Evolutionary conservation across 2,329 filamentous ascomycete species (phyloP), one percentile per base, ranked within the genome.

Genomic region (Geosmithia morbida): DNA sequence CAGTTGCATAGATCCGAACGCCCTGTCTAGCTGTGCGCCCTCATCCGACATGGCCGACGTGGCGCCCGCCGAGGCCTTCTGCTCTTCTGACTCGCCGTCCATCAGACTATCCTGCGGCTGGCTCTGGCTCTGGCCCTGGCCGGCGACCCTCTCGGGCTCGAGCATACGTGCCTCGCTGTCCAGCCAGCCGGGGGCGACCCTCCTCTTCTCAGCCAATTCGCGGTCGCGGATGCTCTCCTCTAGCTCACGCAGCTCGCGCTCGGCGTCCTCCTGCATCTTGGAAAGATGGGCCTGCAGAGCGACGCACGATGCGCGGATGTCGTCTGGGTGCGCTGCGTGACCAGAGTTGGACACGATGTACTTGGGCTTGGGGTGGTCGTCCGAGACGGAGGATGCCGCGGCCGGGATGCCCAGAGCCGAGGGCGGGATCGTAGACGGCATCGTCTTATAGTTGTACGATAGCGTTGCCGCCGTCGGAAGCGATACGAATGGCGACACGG

Each of bases 381-480:
- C 51, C 51, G 61, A 49, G 54, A n/a, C n/a, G n/a, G 57, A 49
- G 59, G 65, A 53, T 57, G 64, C 58, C 18, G 64, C 60, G 14
- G 62, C 62, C 18, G 61, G 56, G 22, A 66, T 58, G 48, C 61
- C 61, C 19, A 65, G 51, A 22, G 57, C 54, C 2, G 64, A 63
- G 2, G 63, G 57, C 2, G 92, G 90, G 0, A 97, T 77, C 2
- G 87, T 85, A 1, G 87, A 90, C 0, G 90, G 87, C 59, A 97
- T 83, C 11, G 81, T 76, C 61, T 89, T 90, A 75, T 96, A 97
- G 55, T 87, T 94, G 70, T 97, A 97, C 20, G 92, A 90, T 7
- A 98, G 79, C 0, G 89, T 95, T 18, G 89, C 85, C 22, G 90
- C 84, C 29, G 86, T 83, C 11, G 92, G 92, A 30, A 98, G 82